These are phyloP conservation scores for Globisporangium okanoganense DNA, from an alignment of 352 stramenopile species.

Conservation along the genomic window DNA sequence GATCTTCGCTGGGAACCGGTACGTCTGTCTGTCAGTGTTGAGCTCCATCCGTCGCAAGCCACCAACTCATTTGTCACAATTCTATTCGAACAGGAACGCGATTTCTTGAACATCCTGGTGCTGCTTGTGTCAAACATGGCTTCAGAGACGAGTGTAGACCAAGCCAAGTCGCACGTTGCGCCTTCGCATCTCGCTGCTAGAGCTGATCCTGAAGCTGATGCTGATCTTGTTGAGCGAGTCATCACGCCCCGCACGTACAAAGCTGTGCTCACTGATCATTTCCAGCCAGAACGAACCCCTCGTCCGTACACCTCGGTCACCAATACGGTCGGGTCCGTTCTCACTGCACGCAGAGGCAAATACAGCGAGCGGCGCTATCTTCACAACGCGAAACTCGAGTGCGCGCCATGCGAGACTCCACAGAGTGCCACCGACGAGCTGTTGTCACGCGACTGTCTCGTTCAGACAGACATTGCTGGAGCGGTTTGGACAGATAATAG, in stretches of 20 bases:
- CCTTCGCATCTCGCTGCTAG: background rate
- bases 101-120: conserved; percentile 36
- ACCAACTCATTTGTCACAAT: background rate
- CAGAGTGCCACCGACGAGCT: background rate
- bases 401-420: background rate
- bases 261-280: conserved; percentile 25
- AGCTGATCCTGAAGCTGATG: background rate
- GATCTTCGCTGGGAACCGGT: conserved; percentile 45
- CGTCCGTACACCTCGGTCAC: conserved; percentile 28
- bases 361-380: conserved; percentile 26
- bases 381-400: conserved; percentile 10
- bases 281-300: conserved; percentile 35
- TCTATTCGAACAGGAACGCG: conserved; percentile 18
- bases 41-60: background rate
- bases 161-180: no score
- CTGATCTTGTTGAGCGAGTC: conserved; percentile 15
- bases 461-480: conserved; percentile 16
- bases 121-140: background rate
- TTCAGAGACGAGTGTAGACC: background rate
- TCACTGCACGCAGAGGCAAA: conserved; percentile 17
- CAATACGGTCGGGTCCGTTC: conserved; percentile 31
- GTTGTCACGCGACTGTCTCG: conserved; percentile 2
- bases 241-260: conserved; percentile 35
- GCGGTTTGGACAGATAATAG: background rate
- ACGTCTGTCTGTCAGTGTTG: background rate